Percentiles rank a stretch among this genome's conserved stretches.
Conservation (phyloP, 2,329 filamentous ascomycete species). For the Elsinoe batatas region DNA sequence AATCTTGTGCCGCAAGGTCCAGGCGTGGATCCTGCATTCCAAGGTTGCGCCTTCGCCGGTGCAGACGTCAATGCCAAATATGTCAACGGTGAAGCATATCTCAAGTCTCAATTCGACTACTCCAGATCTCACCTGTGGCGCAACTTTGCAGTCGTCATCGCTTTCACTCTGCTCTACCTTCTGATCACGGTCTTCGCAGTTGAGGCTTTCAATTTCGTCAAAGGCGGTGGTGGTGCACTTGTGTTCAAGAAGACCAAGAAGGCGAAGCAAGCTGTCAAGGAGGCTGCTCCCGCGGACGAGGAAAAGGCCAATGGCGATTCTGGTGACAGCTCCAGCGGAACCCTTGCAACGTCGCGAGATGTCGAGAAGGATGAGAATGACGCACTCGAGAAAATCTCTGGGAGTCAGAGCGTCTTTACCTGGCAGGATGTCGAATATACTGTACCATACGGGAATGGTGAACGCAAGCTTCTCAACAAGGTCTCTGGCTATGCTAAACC, state of each 20-base stretch:
- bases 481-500: constrained; percentile 72
- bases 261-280: constrained; percentile 47
- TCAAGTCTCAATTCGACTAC: constrained; percentile 47
- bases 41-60: constrained; percentile 55
- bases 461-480: constrained; percentile 54
- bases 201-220: constrained; percentile 56
- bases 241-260: constrained; percentile 61
- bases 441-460: constrained; percentile 56
- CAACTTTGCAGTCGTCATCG: constrained; percentile 69
- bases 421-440: constrained; percentile 64
- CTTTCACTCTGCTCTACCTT: constrained; percentile 66
- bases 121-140: constrained; percentile 52
- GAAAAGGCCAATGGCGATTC: constrained; percentile 39
- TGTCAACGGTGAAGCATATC: constrained; percentile 47
- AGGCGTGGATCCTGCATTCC: constrained; percentile 44
- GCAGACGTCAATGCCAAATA: constrained; percentile 40
- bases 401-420: constrained; percentile 57
- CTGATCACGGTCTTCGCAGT: constrained; percentile 59
- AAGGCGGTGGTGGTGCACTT: constrained; percentile 55
- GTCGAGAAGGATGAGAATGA: constrained; percentile 30
- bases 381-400: constrained; percentile 39
- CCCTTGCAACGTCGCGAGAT: constrained; percentile 21
- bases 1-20: constrained; percentile 53
- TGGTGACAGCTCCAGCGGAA: constrained; percentile 23
- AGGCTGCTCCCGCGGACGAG: constrained; percentile 43